Evolutionary conservation across 2,329 filamentous ascomycete genomes (phyloP).

Genomic region (Aspergillus novofumigatus): DNA sequence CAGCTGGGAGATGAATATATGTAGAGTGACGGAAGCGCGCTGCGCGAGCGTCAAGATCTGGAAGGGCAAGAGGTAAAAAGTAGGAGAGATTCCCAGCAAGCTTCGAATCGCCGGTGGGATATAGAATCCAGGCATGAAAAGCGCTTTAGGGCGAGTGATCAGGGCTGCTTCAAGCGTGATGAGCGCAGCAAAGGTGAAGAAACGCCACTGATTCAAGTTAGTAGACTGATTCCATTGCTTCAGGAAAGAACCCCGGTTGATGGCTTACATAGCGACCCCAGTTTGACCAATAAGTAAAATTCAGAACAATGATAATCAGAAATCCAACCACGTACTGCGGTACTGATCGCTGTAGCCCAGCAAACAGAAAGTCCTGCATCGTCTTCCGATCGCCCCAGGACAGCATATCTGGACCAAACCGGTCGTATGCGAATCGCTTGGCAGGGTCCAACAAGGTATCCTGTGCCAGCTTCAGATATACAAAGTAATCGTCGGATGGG

Average conservation of each 20-base stretch:
- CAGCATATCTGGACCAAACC: conserved; percentile 72
- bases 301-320: conserved; percentile 32
- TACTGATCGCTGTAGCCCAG: conserved; percentile 52
- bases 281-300: conserved; percentile 38
- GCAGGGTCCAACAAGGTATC: conserved; percentile 76
- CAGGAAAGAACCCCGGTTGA: background rate
- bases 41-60: conserved; percentile 74
- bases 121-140: conserved; percentile 33
- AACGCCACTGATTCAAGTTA: conserved; percentile 42
- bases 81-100: conserved; percentile 37
- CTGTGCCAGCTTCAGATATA: conserved; percentile 76
- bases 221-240: background rate
- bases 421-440: conserved; percentile 81
- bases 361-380: conserved; percentile 66
- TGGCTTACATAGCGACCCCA: conserved; percentile 45
- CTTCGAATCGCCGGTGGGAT: conserved; percentile 28
- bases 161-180: conserved; percentile 55
- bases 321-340: conserved; percentile 40
- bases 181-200: conserved; percentile 50
- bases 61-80: conserved; percentile 66
- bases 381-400: conserved; percentile 55
- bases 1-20: conserved; percentile 78
- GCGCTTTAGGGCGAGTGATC: conserved; percentile 49
- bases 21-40: conserved; percentile 71
- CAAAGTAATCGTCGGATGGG: conserved; percentile 57